phyloP scores from a whole-genome alignment of 2,329 filamentous ascomycete species.

The Aspergillus pseudoterreus region DNA sequence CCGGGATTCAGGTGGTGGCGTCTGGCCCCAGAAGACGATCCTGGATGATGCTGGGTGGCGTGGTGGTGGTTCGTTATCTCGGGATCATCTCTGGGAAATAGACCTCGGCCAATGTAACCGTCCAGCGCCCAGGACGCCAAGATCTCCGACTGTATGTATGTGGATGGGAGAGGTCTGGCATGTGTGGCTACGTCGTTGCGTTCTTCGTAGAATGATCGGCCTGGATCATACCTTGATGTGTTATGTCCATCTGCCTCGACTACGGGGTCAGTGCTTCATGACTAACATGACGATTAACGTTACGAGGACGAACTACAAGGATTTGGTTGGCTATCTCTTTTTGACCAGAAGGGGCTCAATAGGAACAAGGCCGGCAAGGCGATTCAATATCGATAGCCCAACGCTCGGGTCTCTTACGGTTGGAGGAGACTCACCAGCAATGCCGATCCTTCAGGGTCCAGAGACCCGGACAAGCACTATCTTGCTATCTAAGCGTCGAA shows the following conservation, averaged over 20 bases:
- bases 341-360: no score
- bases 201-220: neutral
- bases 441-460: slow-evolving; percentile 6
- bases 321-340: no score
- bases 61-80: neutral
- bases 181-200: neutral
- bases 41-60: slow-evolving; percentile 5
- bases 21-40: slow-evolving; percentile 7
- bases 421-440: neutral
- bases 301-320: no score
- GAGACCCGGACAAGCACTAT: neutral
- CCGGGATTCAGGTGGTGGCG: slow-evolving; percentile 12
- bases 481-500: neutral
- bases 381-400: neutral
- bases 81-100: no score
- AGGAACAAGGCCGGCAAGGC: no score
- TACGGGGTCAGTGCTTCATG: neutral
- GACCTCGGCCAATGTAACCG: no score
- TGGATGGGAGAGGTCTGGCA: neutral
- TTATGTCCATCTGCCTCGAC: no score
- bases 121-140: no score
- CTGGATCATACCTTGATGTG: neutral
- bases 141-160: no score
- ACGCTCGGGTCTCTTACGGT: no score
- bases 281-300: neutral